Percentiles rank a stretch among this genome's conserved stretches.
Evolutionary conservation across 2,329 filamentous ascomycete species (phyloP).

Genomic region (Pseudopithomyces chartarum): DNA sequence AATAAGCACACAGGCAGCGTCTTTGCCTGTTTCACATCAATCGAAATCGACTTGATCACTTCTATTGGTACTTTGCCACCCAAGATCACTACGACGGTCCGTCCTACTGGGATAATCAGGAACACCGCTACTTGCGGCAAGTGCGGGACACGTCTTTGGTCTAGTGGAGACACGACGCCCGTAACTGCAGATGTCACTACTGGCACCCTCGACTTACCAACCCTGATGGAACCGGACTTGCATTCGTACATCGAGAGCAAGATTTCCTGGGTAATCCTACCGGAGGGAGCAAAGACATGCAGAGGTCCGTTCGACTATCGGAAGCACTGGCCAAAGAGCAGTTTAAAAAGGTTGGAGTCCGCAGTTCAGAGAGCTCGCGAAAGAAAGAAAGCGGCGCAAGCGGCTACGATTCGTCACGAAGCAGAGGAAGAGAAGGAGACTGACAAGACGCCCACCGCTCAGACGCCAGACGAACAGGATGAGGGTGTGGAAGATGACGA

Average conservation of each 20-base stretch:
- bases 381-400: constrained; percentile 2
- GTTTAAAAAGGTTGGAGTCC: constrained; percentile 28
- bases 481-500: constrained; percentile 27
- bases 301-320: constrained; percentile 14
- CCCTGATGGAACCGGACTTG: constrained; percentile 36
- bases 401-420: constrained; percentile 8
- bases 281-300: constrained; percentile 24
- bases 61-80: constrained; percentile 23
- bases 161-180: constrained; percentile 9
- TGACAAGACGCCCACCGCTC: constrained; percentile 39
- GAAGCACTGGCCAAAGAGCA: constrained; percentile 33
- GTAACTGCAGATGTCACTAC: constrained; percentile 22
- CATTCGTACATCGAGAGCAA: constrained; percentile 36
- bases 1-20: constrained; percentile 31
- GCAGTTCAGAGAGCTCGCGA: constrained; percentile 15
- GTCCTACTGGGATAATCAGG: not conserved
- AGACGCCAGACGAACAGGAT: constrained; percentile 18
- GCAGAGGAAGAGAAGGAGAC: constrained; percentile 11
- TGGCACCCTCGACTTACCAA: constrained; percentile 34
- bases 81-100: not conserved
- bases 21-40: constrained; percentile 27
- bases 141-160: constrained; percentile 32
- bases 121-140: constrained; percentile 22
- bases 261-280: constrained; percentile 34
- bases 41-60: constrained; percentile 29